Base-by-base conservation (phyloP, 176 grass and related monocot species). In the Neostapfia colusana region DNA sequence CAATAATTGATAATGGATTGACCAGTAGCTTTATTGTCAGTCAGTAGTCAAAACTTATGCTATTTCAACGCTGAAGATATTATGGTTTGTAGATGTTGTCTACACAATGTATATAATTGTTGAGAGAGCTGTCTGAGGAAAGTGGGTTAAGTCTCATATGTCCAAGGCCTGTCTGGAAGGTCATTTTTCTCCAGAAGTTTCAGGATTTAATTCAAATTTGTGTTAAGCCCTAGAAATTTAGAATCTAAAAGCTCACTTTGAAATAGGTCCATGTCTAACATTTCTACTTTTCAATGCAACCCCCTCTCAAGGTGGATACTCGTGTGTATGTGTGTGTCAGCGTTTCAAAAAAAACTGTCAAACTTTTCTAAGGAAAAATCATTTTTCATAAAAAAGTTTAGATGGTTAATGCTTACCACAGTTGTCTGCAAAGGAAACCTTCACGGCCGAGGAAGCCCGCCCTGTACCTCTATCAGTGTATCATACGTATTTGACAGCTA, bases 1-100 rank as follows among this genome's bases (percentile, higher is more conserved):
- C 46, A 88, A 76, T 88, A 84, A 80, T 44, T 27, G 14, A 45
- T 42, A 26, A 55, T 67, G 54, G 16, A 57, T 54, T 7, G 7
- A 54, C 54, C 9, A 55, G 3, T 39, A 68, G 75, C 67, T 35
- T 79, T 79, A 55, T 40, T 79, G 35, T 63, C 20, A 17, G 54
- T 35, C 7, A 0, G 2, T 64, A 18, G 24, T 59, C 15, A 26
- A 41, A 51, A 27, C 68, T 18, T 67, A 23, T 64, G 64, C 49
- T 50, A 64, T 67, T 76, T 77, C 50, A 13, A 58, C 28, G 15
- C 26, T 40, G 27, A 72, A 77, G 46, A 64, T 74, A 6, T 3
- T 11, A 15, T 36, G 41, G 17, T 63, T 17, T 49, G 54, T 16
- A 44, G 28, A 27, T 64, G 13, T 6, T 69, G n/a, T 25, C 7